These are phyloP conservation scores for Penicillium palitans DNA, from an alignment of 2,329 filamentous ascomycete species.

Conservation along the genomic window DNA sequence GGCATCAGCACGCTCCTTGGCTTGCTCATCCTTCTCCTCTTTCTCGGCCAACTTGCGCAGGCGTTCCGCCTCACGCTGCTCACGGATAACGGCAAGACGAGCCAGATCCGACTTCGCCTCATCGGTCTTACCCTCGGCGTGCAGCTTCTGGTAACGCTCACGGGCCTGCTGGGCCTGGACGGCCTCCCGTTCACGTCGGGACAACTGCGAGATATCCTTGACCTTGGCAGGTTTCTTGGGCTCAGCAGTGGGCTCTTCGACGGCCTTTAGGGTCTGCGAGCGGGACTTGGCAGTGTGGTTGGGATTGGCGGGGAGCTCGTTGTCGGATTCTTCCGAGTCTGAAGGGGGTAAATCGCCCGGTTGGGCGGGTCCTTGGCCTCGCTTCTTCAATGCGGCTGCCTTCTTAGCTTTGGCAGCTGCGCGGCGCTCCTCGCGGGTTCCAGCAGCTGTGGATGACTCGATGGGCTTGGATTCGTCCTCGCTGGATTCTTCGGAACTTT, in stretches of 20 bases:
- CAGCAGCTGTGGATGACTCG: conserved; percentile 46
- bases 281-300: conserved; percentile 72
- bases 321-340: conserved; percentile 54
- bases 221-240: conserved; percentile 43
- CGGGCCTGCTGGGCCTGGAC: conserved; percentile 83
- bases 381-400: conserved; percentile 78
- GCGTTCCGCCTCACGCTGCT: conserved; percentile 82
- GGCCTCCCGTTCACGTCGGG: conserved; percentile 71
- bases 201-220: conserved; percentile 56
- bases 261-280: conserved; percentile 68
- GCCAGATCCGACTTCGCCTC: conserved; percentile 89
- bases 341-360: conserved; percentile 83
- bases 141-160: conserved; percentile 86
- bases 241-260: conserved; percentile 57
- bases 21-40: conserved; percentile 49
- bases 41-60: conserved; percentile 77
- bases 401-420: conserved; percentile 88
- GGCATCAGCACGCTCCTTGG: conserved; percentile 39
- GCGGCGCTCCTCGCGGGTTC: conserved; percentile 85
- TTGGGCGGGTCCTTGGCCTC: conserved; percentile 69
- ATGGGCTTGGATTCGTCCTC: conserved; percentile 47
- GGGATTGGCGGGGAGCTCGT: conserved; percentile 71
- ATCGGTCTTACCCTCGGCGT: conserved; percentile 94
- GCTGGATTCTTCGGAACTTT: conserved; percentile 51
- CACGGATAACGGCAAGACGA: conserved; percentile 74